Conservation (phyloP, 352 stramenopile genomes). For the Pythium insidiosum region DNA sequence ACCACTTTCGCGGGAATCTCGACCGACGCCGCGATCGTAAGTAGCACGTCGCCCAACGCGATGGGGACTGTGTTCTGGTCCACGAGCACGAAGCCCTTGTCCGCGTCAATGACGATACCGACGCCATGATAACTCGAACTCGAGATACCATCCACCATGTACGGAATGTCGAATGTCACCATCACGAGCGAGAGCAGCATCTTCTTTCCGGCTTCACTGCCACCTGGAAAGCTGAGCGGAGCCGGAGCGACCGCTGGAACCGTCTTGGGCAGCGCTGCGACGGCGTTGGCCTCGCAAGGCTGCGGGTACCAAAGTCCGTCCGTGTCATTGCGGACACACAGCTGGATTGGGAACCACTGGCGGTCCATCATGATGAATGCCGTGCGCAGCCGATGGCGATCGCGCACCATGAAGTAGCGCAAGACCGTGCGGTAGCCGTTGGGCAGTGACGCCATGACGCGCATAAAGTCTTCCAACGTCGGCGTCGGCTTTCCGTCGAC, state of each 20-base stretch:
- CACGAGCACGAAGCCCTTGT: conserved; percentile 84
- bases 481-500: conserved; percentile 75
- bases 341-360: conserved; percentile 85
- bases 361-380: conserved; percentile 87
- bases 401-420: conserved; percentile 81
- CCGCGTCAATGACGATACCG: conserved; percentile 82
- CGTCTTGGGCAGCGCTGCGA: conserved; percentile 7
- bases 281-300: conserved; percentile 16
- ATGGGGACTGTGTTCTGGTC: conserved; percentile 91
- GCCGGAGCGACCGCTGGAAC: conserved; percentile 48
- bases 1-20: conserved; percentile 83
- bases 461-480: conserved; percentile 76
- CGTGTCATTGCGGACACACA: conserved; percentile 63
- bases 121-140: conserved; percentile 85
- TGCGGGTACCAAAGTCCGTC: conserved; percentile 66
- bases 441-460: conserved; percentile 55
- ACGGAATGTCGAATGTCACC: conserved; percentile 90
- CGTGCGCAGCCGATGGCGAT: conserved; percentile 77
- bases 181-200: conserved; percentile 80
- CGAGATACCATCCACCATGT: conserved; percentile 88
- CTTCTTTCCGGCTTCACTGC: conserved; percentile 58
- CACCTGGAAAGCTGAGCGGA: conserved; percentile 62
- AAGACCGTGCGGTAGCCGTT: conserved; percentile 80
- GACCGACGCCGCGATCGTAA: conserved; percentile 85
- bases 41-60: conserved; percentile 74